Conservation (phyloP, 768 basidiomycete genomes). For the Sporobolomyces phaffii region DNA sequence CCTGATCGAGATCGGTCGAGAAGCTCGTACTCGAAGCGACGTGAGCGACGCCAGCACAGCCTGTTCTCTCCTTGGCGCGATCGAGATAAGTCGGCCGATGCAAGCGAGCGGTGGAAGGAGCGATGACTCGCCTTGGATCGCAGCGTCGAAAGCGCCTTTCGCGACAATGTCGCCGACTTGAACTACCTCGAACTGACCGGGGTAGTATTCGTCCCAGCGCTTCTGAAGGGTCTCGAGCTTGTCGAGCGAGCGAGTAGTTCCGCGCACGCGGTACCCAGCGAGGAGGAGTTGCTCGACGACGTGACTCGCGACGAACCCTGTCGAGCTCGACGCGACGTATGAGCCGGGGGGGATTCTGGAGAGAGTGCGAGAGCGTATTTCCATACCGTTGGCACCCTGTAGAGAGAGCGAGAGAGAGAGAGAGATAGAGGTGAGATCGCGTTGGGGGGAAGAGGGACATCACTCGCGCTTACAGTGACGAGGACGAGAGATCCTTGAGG, state of each 20-base stretch:
- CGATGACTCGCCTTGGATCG: slow-evolving; percentile 58
- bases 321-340: too few relatives aligned
- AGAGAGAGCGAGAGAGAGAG: too few relatives aligned
- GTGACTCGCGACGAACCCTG: slow-evolving; percentile 3
- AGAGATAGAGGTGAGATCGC: too few relatives aligned
- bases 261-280: slow-evolving; percentile 51
- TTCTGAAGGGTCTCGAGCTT: slow-evolving; percentile 59
- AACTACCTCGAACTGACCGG: slow-evolving; percentile 59
- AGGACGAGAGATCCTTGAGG: slow-evolving; percentile 2
- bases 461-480: neutral
- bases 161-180: slow-evolving; percentile 65
- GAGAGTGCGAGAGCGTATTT: neutral
- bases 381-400: neutral
- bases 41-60: neutral
- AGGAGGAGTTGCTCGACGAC: slow-evolving; percentile 16
- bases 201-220: slow-evolving; percentile 45
- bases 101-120: neutral
- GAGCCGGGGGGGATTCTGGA: too few relatives aligned
- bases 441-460: neutral
- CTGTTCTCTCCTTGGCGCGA: too few relatives aligned
- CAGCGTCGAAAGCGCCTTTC: slow-evolving; percentile 67
- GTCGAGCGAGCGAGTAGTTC: slow-evolving; percentile 58
- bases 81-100: neutral
- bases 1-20: slow-evolving; percentile 42
- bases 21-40: neutral